Base-by-base conservation (phyloP, 2,329 filamentous ascomycete genomes). In the Epichloe sylvatica region DNA sequence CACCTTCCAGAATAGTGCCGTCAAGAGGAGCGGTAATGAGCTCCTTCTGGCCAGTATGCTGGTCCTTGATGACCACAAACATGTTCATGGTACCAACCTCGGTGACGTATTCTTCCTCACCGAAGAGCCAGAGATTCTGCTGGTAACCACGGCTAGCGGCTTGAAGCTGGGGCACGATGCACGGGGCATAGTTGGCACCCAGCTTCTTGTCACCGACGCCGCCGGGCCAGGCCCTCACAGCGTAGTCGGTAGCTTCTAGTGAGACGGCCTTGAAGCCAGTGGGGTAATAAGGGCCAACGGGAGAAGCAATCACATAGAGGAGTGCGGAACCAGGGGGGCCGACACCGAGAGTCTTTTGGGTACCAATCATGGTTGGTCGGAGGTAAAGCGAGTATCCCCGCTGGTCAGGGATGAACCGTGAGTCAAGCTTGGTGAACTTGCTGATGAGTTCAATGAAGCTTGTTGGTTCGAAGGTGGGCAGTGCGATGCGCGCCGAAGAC, bases 21-120 rank as follows among this genome's bases (percentile, higher is more conserved):
- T 98, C 92, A 13, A 98, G 77, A 23, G 92, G 92, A 37, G 91
- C 88, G n/a, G 92, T 98, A 60, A 96, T 67, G 48, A 98, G 78
- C 73, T 96, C 90, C 63, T 90, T 91, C 70, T 90, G 78, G 7
- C 91, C 92, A 12, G 88, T 92, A 66, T 86, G 76, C 75, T 86
- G 86, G 73, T 94, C 81, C 70, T 81, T 81, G 59, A 97, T 70
- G 40, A 85, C 90, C 34, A 84, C 83, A 62, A 97, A 98, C 65
- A 98, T 81, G 71, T 98, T 98, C 92, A 98, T 98, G 51, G 92
- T 97, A 61, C 92, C 92, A 50, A 96, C 92, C 70, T 98, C 92
- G 44, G 92, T 98, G 51, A 97, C 83, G 62, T 84, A 95, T 67
- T 97, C 88, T 68, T 97, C 88, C 62, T 94, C 83, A 41, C 90